These are phyloP conservation scores for Sclerotinia trifoliorum DNA, from an alignment of 2,329 filamentous ascomycete species.

Conservation along the genomic window DNA sequence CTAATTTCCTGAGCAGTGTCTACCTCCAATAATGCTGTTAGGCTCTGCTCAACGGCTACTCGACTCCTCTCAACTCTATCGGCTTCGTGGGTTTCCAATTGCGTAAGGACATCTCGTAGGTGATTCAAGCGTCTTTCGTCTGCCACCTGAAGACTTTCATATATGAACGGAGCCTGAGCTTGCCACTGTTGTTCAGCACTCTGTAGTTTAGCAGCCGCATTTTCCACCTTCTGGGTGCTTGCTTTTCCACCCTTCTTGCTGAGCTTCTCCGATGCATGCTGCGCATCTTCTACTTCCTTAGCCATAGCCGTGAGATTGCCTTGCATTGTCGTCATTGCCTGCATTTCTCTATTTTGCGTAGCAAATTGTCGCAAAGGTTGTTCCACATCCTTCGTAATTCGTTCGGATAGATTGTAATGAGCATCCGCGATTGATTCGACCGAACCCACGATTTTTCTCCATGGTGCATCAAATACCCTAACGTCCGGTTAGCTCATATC, in stretches of 20 bases:
- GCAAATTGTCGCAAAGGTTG: constrained; percentile 75
- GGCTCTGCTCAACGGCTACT: constrained; percentile 70
- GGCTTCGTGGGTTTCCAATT: constrained; percentile 88
- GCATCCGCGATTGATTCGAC: constrained; percentile 79
- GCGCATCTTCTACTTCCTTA: constrained; percentile 79
- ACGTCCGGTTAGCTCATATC: constrained; percentile 1
- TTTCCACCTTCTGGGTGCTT: constrained; percentile 73
- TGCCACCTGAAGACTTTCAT: constrained; percentile 85
- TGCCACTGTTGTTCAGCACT: constrained; percentile 85
- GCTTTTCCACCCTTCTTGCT: constrained; percentile 74
- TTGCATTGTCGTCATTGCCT: constrained; percentile 77
- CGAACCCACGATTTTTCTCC: constrained; percentile 81
- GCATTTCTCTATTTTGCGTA: constrained; percentile 69
- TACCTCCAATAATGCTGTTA: constrained; percentile 81
- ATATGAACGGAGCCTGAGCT: constrained; percentile 89
- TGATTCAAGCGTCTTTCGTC: constrained; percentile 90
- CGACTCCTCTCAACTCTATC: constrained; percentile 80
- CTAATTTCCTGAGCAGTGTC: constrained; percentile 85
- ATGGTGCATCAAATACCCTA: constrained; percentile 87
- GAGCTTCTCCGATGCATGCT: constrained; percentile 83
- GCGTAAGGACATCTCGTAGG: constrained; percentile 84
- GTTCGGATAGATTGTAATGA: constrained; percentile 75
- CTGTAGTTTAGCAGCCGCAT: constrained; percentile 70
- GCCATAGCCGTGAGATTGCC: constrained; percentile 77
- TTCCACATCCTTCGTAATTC: constrained; percentile 88